phyloP scores from a whole-genome alignment of 208 protist genomes.

The Endotrypanum monterogeii region DNA sequence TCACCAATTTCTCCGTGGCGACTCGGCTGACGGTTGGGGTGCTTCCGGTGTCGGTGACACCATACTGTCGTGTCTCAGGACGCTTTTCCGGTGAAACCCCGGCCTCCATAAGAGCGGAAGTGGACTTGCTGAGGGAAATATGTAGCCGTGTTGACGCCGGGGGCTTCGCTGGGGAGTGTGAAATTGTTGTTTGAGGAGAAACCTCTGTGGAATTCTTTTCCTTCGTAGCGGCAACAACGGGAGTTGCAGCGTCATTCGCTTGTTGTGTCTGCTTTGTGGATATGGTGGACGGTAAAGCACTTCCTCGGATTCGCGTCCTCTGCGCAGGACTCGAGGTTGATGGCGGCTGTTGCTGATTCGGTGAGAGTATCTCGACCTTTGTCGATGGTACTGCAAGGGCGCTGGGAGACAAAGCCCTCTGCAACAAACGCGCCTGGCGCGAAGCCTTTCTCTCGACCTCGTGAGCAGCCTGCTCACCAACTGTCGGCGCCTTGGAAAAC shows the following conservation, averaged over 20 bases:
- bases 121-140: not conserved
- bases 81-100: not conserved
- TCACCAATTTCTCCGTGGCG: constrained; percentile 27
- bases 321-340: not conserved
- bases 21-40: constrained; percentile 2
- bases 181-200: not conserved
- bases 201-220: not conserved
- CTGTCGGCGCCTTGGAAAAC: not conserved
- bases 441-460: not conserved
- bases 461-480: not conserved
- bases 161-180: not conserved
- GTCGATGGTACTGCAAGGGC: not conserved
- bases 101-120: not conserved
- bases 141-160: not conserved
- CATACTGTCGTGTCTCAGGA: constrained; percentile 6
- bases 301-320: not conserved
- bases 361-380: not conserved
- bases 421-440: not conserved
- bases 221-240: not conserved
- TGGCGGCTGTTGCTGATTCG: not conserved
- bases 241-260: not conserved
- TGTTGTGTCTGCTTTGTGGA: no score
- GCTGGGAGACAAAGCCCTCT: not conserved
- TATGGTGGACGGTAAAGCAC: not conserved
- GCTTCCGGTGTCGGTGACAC: not conserved